A percentile compares a stretch with the other conserved stretches of the same genome.
phyloP scores from a whole-genome alignment of 2,329 filamentous ascomycete species.

The Lithohypha guttulata region DNA sequence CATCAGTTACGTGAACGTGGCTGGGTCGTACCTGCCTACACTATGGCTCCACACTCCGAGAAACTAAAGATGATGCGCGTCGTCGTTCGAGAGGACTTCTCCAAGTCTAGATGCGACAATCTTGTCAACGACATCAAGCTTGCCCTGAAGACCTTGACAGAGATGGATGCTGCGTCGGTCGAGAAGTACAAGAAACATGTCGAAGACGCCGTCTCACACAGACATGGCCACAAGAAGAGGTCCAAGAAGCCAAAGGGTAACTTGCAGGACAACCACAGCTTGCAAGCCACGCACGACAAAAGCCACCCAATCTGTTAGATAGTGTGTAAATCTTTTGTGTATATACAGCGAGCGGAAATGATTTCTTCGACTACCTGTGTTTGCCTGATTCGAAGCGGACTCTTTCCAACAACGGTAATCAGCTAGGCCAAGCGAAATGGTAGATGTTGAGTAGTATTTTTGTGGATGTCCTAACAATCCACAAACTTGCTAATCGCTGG shows the following conservation, averaged over 20 bases:
- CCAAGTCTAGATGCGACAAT: constrained; percentile 65
- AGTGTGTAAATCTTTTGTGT: too few relatives aligned
- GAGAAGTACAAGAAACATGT: constrained; percentile 56
- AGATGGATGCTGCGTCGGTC: constrained; percentile 63
- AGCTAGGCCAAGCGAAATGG: too few relatives aligned
- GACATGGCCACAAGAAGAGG: constrained; percentile 39
- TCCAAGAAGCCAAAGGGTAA: constrained; percentile 43
- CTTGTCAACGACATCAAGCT: constrained; percentile 70
- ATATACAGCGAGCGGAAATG: too few relatives aligned
- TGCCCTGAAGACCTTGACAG: constrained; percentile 57
- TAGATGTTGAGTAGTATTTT: too few relatives aligned
- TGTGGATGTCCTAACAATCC: too few relatives aligned
- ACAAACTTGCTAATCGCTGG: too few relatives aligned
- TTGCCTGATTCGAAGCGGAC: too few relatives aligned
- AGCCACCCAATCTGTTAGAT: constrained; percentile 71
- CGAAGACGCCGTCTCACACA: constrained; percentile 41
- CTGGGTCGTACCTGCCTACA: constrained; percentile 94
- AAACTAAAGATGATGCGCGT: constrained; percentile 80
- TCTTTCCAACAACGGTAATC: too few relatives aligned
- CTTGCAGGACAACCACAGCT: constrained; percentile 67
- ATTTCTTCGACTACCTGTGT: too few relatives aligned
- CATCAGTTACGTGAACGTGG: constrained; percentile 77
- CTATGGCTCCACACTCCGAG: constrained; percentile 82
- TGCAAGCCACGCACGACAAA: constrained; percentile 85
- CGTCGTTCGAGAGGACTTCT: constrained; percentile 88